Evolutionary conservation across 176 grass and related monocot species (phyloP), one percentile per base, ranked within the genome.

Genomic region (Phoenix roebelenii): DNA sequence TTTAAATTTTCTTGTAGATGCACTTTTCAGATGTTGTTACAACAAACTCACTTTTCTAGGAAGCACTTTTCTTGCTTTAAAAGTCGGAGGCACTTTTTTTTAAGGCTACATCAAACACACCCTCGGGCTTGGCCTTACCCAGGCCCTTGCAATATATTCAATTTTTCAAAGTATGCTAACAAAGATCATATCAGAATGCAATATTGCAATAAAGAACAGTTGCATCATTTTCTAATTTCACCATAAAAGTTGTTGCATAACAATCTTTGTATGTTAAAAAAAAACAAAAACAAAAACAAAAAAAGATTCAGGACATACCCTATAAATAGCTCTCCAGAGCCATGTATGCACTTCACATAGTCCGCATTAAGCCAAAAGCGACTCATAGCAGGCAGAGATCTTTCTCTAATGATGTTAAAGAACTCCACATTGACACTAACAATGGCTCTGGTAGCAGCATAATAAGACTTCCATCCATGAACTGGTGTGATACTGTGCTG

Each of bases 401-500:
- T 84, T 74, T 93, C 85, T 76, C 88, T 93, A 55, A 99, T 89
- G 72, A 93, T 89, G 71, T 79, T 84, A 70, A 83, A 99, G 82
- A 99, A 99, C 68, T 89, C 79, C 17, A 82, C 70, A 65, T 99
- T 99, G 26, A 89, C 70, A 73, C 76, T 89, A 53, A 99, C 73
- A 73, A 99, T 76, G 66, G 87, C 88, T 68, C 82, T 89, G 73
- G 94, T 99, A 50, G 85, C 71, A 63, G 94, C 94, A 74, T 99
- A 99, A 58, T 93, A 99, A 48, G 82, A 79, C 74, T 99, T 99
- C 94, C 94, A 99, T 74, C 94, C 94, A 51, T 93, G 80, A 14
- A 54, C 79, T 61, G 88, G 94, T 70, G 22, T 86, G 70, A 89
- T 67, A 22, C 19, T 85, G 52, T 60, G 61, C 75, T 99, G 94